phyloP scores from a whole-genome alignment of 495 filamentous ascomycete genomes.

The Trichoderma virens region DNA sequence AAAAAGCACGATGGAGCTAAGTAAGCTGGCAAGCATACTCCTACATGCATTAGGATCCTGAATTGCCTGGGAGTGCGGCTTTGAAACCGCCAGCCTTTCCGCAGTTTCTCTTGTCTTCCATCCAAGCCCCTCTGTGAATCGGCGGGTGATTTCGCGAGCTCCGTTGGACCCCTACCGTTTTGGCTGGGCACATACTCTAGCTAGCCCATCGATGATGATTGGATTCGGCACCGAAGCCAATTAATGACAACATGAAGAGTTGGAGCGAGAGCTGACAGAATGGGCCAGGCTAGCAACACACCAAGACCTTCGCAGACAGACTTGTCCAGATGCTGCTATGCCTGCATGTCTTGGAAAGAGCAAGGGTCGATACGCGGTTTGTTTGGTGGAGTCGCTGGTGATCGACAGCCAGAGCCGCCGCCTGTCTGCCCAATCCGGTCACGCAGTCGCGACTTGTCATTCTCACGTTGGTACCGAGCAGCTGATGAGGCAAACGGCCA shows the following conservation, averaged over 20 bases:
- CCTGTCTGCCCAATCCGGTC: slow-evolving; percentile 6
- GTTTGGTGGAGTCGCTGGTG: slow-evolving; percentile 2
- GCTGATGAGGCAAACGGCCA: background rate
- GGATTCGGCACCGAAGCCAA: background rate
- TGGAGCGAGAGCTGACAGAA: background rate
- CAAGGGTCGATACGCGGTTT: slow-evolving; percentile 6
- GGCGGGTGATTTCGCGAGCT: background rate
- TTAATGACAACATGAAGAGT: background rate
- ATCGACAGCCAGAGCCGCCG: background rate
- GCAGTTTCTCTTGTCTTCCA: background rate
- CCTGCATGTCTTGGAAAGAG: background rate
- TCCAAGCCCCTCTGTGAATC: background rate
- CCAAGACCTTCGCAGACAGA: background rate
- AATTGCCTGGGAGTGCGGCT: background rate
- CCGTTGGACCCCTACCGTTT: background rate
- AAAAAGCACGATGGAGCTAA: background rate
- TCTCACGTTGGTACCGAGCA: background rate
- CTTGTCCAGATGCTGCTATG: background rate
- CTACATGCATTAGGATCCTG: background rate
- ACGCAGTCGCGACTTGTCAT: background rate
- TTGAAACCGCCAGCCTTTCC: background rate
- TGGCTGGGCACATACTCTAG: background rate
- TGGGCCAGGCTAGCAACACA: background rate
- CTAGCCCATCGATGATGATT: background rate
- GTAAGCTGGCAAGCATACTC: background rate